A percentile compares a stretch with the other conserved stretches of the same genome.
These are phyloP conservation scores for Solanum corneliomulleri DNA, from an alignment of 257 asterid genomes.

Conservation along the genomic window DNA sequence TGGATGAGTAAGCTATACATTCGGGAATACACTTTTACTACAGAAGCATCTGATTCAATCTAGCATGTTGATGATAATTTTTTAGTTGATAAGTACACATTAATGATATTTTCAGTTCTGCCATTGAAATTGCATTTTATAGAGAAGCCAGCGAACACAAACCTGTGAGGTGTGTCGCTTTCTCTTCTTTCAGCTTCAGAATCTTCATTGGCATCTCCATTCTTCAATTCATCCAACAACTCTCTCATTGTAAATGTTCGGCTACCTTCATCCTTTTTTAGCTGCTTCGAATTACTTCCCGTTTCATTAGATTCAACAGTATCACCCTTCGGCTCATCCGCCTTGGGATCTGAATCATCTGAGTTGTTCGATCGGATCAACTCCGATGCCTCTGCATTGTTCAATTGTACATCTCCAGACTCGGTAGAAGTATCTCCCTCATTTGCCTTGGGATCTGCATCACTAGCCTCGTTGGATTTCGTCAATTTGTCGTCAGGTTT, in stretches of 20 bases:
- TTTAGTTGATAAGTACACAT: background rate
- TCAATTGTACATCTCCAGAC: constrained; percentile 17
- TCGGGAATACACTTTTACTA: background rate
- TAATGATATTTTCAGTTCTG: background rate
- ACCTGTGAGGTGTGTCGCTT: constrained; percentile 69
- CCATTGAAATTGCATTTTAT: background rate
- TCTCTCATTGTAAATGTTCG: constrained; percentile 94
- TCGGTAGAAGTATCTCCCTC: background rate
- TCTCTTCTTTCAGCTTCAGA: constrained; percentile 27
- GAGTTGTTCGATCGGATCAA: constrained; percentile 12
- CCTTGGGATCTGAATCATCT: background rate
- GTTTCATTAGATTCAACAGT: constrained; percentile 16
- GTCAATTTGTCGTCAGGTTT: constrained; percentile 5
- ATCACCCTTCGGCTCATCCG: constrained; percentile 8
- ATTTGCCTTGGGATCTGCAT: background rate
- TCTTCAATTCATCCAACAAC: constrained; percentile 81
- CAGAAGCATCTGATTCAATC: background rate
- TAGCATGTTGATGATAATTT: background rate
- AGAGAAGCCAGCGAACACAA: background rate
- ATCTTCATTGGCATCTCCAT: constrained; percentile 40
- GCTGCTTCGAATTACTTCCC: constrained; percentile 28
- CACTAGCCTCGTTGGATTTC: constrained; percentile 16
- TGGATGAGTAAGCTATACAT: background rate
- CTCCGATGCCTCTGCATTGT: constrained; percentile 21
- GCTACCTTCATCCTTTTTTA: constrained; percentile 44